Conservation (phyloP, 495 filamentous ascomycete genomes). For the Aspergillus sclerotioniger region DNA sequence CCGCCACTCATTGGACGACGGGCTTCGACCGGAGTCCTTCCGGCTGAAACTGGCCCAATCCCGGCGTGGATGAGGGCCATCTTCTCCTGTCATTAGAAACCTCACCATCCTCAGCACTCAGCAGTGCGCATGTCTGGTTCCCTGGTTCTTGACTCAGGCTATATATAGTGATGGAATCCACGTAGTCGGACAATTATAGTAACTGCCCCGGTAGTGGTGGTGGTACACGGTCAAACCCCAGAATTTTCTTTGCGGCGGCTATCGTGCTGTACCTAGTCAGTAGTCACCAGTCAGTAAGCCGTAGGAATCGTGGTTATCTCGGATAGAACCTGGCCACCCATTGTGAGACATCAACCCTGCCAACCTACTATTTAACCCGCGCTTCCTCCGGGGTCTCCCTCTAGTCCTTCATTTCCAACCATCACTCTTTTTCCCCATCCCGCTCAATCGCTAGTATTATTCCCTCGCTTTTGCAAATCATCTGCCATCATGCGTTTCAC, state of each 20-base stretch:
- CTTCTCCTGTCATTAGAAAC: background rate
- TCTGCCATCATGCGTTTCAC: constrained; percentile 27
- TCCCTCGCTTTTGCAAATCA: background rate
- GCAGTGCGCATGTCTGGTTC: no score
- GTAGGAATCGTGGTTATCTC: background rate
- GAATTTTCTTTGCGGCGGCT: background rate
- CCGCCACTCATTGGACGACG: background rate
- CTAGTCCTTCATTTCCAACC: background rate
- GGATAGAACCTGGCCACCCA: background rate
- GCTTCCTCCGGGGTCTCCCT: background rate
- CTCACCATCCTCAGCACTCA: background rate
- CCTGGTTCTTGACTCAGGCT: background rate
- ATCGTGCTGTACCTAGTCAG: no score
- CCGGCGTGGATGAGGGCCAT: background rate
- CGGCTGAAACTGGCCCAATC: background rate
- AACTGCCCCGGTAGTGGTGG: background rate
- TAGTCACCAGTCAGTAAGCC: no score
- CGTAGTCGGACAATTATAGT: no score
- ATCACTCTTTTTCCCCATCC: background rate
- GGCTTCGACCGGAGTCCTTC: no score
- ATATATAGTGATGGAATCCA: background rate
- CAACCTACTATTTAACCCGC: background rate
- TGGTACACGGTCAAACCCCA: background rate
- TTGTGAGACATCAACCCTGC: background rate
- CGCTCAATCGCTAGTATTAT: background rate